Conservation (phyloP, 352 stramenopile species). For the Nothophytophthora sp. region DNA sequence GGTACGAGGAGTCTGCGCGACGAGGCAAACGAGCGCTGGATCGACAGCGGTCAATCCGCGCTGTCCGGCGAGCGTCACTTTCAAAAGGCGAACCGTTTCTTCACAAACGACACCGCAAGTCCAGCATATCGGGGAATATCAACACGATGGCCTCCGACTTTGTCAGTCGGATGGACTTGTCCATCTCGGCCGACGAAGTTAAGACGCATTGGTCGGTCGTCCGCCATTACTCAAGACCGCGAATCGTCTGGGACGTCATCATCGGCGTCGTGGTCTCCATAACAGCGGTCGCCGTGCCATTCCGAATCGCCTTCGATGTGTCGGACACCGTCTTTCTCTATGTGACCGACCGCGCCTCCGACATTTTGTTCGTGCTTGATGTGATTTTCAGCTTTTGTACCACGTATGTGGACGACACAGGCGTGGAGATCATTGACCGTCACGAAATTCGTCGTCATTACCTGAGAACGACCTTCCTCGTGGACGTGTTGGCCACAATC, state of each 20-base stretch:
- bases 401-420: slow-evolving; percentile 83
- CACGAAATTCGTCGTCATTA: slow-evolving; percentile 81
- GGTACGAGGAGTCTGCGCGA: slow-evolving; percentile 62
- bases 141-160: slow-evolving; percentile 41
- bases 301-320: slow-evolving; percentile 79
- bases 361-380: slow-evolving; percentile 86
- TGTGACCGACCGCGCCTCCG: slow-evolving; percentile 70
- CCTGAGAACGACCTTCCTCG: slow-evolving; percentile 75
- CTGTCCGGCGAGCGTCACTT: slow-evolving; percentile 19
- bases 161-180: slow-evolving; percentile 29
- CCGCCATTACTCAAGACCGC: slow-evolving; percentile 60
- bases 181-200: slow-evolving; percentile 41
- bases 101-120: slow-evolving; percentile 72
- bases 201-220: slow-evolving; percentile 72
- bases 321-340: slow-evolving; percentile 48
- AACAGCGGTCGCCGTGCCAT: slow-evolving; percentile 64
- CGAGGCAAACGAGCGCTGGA: slow-evolving; percentile 41
- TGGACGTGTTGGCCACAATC: slow-evolving; percentile 85
- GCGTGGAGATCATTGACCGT: slow-evolving; percentile 70
- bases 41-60: slow-evolving; percentile 30
- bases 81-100: slow-evolving; percentile 46
- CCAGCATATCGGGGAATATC: slow-evolving; percentile 37
- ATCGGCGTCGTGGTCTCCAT: slow-evolving; percentile 68
- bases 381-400: slow-evolving; percentile 90
- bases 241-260: slow-evolving; percentile 71